Evolutionary conservation across 129 eudicot genomes (phyloP), one percentile per base, ranked within the genome.

Genomic region (Glebionis coronaria): DNA sequence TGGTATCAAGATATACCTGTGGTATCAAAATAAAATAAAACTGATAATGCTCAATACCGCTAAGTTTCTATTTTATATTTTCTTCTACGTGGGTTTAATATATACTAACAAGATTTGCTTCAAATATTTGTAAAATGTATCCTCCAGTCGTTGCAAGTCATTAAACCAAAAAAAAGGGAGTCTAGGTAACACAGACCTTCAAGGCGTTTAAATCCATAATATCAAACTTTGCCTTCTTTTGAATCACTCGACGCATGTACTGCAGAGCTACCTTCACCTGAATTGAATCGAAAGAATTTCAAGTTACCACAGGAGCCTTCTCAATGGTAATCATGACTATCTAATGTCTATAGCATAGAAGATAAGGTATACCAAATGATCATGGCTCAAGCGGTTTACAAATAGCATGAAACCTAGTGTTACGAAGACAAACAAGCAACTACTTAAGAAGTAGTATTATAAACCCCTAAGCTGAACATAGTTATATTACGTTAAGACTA

Each of bases 241-340:
- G 91, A 25, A 93, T 93, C 70, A 84, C 84, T 55, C 90, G 80
- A 12, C 99, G 87, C 99, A 93, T 93, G 83, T 93, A 89, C 69
- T 86, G 95, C 71, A 93, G 74, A 29, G 86, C 99, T 69, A 93
- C 87, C 83, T 89, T 93, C 55, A 93, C 95, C 99, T 93, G 83
- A 35, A 63, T 23, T 35, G 15, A 54, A 59, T 69, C 15, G 18
- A 54, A 66, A 67, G 25, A 49, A 54, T 29, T 20, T 69, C 59
- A 57, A 16, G 14, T 20, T 67, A 46, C 35, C 63, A 45, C 52
- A 61, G 53, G 40, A 65, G 63, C 68, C 42, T 18, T 61, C 16
- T 31, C 1, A 23, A 23, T 23, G 25, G 2, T 40, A 71, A 38
- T 42, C 28, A 11, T 28, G 51, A 62, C 49, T 18, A n/a, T n/a